These are phyloP conservation scores for Bipolaris sorokiniana DNA, from an alignment of 2,329 filamentous ascomycete species.

Conservation along the genomic window DNA sequence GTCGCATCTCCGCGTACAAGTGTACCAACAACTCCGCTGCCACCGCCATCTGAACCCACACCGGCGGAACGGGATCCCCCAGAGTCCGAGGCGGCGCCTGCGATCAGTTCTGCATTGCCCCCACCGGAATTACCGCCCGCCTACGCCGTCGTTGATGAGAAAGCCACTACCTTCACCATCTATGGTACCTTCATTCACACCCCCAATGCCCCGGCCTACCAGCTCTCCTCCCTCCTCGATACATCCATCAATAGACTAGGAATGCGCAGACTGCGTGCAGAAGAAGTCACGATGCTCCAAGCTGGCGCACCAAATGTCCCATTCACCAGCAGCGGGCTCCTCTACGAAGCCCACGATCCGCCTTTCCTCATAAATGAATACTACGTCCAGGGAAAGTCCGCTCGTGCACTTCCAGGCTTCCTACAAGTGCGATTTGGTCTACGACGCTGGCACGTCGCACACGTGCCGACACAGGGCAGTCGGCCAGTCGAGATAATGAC, in stretches of 20 bases:
- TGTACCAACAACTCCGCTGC: background rate
- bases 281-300: conserved; percentile 28
- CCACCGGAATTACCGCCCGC: conserved; percentile 26
- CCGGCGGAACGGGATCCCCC: background rate
- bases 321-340: conserved; percentile 23
- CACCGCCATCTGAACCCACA: background rate
- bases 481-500: conserved; percentile 24
- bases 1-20: conserved; percentile 3
- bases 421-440: conserved; percentile 27
- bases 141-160: conserved; percentile 31
- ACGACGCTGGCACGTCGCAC: conserved; percentile 27
- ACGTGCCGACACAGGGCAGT: conserved; percentile 21
- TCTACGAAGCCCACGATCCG: conserved; percentile 38
- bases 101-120: background rate
- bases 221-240: conserved; percentile 35
- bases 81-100: background rate
- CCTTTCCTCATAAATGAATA: conserved; percentile 31
- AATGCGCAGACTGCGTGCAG: conserved; percentile 27
- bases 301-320: conserved; percentile 21
- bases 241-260: conserved; percentile 26
- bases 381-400: conserved; percentile 26
- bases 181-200: conserved; percentile 37
- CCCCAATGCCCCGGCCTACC: conserved; percentile 31
- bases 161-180: conserved; percentile 32
- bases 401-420: conserved; percentile 23